Evolutionary conservation across 768 basidiomycete species (phyloP).

Genomic region (Tephrocybe sp.): DNA sequence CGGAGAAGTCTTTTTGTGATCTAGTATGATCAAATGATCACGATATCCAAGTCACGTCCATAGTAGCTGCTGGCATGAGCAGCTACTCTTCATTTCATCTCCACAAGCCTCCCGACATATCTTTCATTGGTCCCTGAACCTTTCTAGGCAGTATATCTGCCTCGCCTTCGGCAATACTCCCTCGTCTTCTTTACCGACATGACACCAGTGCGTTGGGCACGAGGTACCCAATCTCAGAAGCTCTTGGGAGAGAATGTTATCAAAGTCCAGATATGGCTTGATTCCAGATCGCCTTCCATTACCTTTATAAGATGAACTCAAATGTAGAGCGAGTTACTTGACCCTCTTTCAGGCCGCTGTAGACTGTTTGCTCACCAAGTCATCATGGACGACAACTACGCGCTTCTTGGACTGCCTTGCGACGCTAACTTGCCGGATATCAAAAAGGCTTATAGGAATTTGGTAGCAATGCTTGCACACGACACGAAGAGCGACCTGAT

Average conservation of each 20-base stretch:
- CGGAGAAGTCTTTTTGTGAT: background rate
- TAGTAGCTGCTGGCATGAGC: background rate
- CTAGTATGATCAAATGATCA: too few species aligned
- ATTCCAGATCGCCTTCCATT: slow-evolving; percentile 7
- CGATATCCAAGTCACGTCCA: too few species aligned
- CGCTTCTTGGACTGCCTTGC: slow-evolving; percentile 43
- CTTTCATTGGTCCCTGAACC: slow-evolving; percentile 2
- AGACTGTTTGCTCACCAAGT: background rate
- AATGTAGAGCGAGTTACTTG: background rate
- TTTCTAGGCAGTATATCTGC: slow-evolving; percentile 6
- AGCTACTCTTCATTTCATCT: background rate
- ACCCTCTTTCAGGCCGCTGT: background rate
- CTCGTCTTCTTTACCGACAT: slow-evolving; percentile 13
- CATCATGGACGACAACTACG: slow-evolving; percentile 35
- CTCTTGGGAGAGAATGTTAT: slow-evolving; percentile 9
- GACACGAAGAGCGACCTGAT: slow-evolving; percentile 12
- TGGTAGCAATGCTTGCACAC: slow-evolving; percentile 38
- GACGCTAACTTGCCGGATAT: slow-evolving; percentile 42
- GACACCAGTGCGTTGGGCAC: slow-evolving; percentile 8
- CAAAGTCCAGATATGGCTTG: slow-evolving; percentile 11
- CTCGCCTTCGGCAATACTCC: slow-evolving; percentile 12
- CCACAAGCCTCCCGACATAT: background rate
- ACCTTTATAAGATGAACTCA: slow-evolving; percentile 7
- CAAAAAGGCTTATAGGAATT: slow-evolving; percentile 55
- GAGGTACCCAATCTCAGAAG: slow-evolving; percentile 16